Conservation (phyloP, 2,329 filamentous ascomycete genomes). For the Pseudopyricularia cyperi region DNA sequence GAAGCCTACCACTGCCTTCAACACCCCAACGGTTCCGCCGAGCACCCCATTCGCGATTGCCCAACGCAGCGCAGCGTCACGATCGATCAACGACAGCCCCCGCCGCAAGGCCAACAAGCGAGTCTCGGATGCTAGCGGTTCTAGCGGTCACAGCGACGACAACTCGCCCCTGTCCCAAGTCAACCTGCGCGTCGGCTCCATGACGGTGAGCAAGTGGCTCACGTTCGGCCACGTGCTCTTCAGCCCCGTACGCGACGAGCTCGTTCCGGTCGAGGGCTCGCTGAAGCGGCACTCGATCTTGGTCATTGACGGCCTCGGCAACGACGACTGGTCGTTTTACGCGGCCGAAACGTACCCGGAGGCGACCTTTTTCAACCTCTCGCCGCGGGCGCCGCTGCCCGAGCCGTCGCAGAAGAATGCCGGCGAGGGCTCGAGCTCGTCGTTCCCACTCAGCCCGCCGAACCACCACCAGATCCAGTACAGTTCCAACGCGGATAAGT, state of each 20-base stretch:
- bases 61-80: conserved; percentile 9
- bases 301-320: conserved; percentile 74
- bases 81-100: conserved; percentile 14
- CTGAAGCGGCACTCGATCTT: conserved; percentile 52
- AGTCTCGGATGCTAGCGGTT: conserved; percentile 27
- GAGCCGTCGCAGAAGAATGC: not conserved
- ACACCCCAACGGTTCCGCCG: conserved; percentile 7
- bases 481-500: conserved; percentile 45
- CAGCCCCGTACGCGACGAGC: conserved; percentile 62
- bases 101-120: conserved; percentile 9
- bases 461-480: conserved; percentile 71
- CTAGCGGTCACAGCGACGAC: conserved; percentile 36
- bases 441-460: conserved; percentile 42
- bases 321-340: conserved; percentile 80
- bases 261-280: conserved; percentile 36
- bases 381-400: conserved; percentile 39
- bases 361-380: conserved; percentile 66
- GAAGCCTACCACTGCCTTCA: conserved; percentile 10
- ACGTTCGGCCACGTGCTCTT: conserved; percentile 76
- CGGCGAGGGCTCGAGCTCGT: conserved; percentile 4
- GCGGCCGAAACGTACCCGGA: conserved; percentile 67
- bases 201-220: conserved; percentile 81
- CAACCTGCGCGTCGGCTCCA: conserved; percentile 65
- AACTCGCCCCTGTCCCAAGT: conserved; percentile 55
- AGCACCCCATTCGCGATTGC: conserved; percentile 11